phyloP scores from a whole-genome alignment of 1,284 basidiomycete genomes.

The Trametes polyzona region DNA sequence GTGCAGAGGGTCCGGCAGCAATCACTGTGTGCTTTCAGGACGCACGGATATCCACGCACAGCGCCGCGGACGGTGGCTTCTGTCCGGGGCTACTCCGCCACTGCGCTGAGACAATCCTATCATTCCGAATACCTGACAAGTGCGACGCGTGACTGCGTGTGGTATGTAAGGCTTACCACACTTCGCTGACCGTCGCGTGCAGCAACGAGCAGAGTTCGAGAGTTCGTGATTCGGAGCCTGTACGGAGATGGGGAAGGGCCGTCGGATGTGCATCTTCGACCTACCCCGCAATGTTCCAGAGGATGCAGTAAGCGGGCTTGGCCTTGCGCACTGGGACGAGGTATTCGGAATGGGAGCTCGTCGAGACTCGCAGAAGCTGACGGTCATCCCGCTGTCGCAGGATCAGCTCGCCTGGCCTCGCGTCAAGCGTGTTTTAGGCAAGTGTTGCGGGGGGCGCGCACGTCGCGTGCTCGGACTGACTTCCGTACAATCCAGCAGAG shows the following conservation, averaged over 20 bases:
- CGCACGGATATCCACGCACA: conserved; percentile 1
- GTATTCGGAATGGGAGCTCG: neutral
- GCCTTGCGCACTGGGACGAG: neutral
- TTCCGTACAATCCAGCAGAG: conserved; percentile 10
- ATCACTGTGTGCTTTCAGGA: conserved; percentile 1
- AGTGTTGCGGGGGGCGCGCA: neutral
- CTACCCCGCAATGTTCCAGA: no score
- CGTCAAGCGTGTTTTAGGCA: conserved; percentile 1
- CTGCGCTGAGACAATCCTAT: neutral
- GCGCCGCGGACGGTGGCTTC: neutral
- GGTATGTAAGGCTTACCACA: neutral
- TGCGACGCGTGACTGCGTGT: neutral
- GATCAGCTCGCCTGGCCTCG: conserved; percentile 7
- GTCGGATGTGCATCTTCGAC: neutral
- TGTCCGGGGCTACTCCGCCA: neutral
- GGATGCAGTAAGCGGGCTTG: neutral
- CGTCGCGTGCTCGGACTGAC: conserved; percentile 4
- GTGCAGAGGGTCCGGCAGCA: no score
- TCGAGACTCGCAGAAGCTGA: neutral
- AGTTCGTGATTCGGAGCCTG: neutral
- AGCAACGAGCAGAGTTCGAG: neutral
- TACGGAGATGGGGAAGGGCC: neutral
- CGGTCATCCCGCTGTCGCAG: conserved; percentile 4
- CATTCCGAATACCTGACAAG: neutral
- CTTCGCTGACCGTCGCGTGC: neutral